Evolutionary conservation across 164 flowering plant species (phyloP).

Genomic region (Pachysandra terminalis): DNA sequence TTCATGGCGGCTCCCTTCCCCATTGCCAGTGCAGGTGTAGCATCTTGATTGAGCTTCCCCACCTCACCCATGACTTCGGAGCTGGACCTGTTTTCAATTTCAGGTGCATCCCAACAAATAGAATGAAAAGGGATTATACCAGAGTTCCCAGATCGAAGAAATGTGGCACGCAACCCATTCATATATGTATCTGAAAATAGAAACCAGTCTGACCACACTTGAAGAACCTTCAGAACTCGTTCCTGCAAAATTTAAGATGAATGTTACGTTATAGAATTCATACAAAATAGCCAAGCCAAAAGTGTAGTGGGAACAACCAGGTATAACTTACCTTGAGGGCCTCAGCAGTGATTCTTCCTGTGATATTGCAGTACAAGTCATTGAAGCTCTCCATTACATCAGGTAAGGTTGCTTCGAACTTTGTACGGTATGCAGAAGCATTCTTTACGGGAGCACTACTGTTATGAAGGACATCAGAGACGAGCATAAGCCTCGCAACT

Average conservation of each 20-base stretch:
- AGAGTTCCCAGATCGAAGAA: constrained; percentile 82
- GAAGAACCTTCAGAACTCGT: constrained; percentile 92
- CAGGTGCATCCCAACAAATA: constrained; percentile 86
- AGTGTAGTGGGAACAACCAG: constrained; percentile 1
- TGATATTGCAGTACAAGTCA: constrained; percentile 85
- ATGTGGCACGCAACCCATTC: constrained; percentile 90
- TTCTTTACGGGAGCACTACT: constrained; percentile 99
- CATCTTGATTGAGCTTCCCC: constrained; percentile 63
- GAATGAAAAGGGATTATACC: constrained; percentile 92
- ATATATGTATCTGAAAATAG: constrained; percentile 98
- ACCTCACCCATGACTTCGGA: constrained; percentile 47
- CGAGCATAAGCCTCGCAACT: constrained; percentile 99
- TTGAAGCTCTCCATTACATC: constrained; percentile 98
- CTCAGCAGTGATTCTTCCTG: constrained; percentile 98
- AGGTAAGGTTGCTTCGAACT: constrained; percentile 91
- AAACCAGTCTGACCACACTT: constrained; percentile 99
- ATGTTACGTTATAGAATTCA: not conserved
- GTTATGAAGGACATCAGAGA: constrained; percentile 95
- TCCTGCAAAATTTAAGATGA: constrained; percentile 49
- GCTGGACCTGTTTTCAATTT: constrained; percentile 53
- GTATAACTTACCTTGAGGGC: constrained; percentile 76
- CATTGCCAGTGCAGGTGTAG: constrained; percentile 93
- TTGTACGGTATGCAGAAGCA: constrained; percentile 98
- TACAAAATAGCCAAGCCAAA: not conserved
- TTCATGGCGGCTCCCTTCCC: constrained; percentile 87